Base-by-base conservation (phyloP, 176 grass and related monocot genomes). In the Hyparrhenia diplandra region DNA sequence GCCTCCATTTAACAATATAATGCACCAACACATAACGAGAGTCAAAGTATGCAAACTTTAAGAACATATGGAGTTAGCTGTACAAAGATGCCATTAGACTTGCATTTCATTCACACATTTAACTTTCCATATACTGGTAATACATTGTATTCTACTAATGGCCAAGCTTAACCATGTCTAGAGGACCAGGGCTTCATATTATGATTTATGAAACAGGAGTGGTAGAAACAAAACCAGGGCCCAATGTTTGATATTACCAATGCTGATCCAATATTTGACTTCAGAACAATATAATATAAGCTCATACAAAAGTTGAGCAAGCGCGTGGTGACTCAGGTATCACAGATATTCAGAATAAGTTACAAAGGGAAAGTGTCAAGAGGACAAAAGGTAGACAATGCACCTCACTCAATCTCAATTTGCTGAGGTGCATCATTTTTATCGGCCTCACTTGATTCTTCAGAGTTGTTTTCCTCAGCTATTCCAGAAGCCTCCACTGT, bases 371-470 rank as follows among this genome's bases (percentile, higher is more conserved):
- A 74, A 34, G 17, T 64, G 43, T 84, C 57, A n/a, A n/a, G n/a
- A n/a, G 47, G 1, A 9, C 18, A 55, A 88, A 74, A 51, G 59
- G 37, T 54, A 58, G 67, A 57, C 32, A 74, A 84, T 61, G 64
- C 68, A 86, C 86, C 83, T 93, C 81, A 99, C 63, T 95, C 96
- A 42, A 99, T 99, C 85, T 95, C 89, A 70, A 99, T 93, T 86
- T 91, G 87, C 65, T 91, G 90, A 43, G 96, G 96, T 34, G 68
- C 78, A 75, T 93, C 86, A 68, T 80, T 86, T 90, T 90, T 84
- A 69, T 67, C 55, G 68, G 82, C 87, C 63, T 82, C 71, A 16
- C 75, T 84, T 57, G 85, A 81, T 79, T 71, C 90, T 67, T 88
- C 82, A 4, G 52, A 57, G 42, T 37, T 59, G 1, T 62, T 79